Conservation (phyloP, 805 yeast species). For the Saturnispora sekii region DNA sequence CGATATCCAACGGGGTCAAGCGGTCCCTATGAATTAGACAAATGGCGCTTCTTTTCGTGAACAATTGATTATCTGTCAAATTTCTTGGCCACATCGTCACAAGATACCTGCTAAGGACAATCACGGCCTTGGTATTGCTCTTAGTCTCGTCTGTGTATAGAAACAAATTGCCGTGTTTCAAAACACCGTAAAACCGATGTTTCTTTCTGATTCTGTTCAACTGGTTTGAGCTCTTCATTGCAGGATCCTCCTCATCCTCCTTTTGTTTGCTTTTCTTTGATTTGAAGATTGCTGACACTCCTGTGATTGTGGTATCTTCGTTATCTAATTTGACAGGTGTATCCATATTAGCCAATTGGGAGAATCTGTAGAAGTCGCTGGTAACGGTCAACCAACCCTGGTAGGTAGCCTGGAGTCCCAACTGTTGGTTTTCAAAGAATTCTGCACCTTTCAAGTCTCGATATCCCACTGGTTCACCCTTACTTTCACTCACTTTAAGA, state of each 20-base stretch:
- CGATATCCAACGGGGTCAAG: slow-evolving; percentile 2
- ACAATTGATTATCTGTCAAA: slow-evolving; percentile 65
- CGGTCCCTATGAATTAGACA: slow-evolving; percentile 47
- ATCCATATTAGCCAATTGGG: slow-evolving; percentile 29
- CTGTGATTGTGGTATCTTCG: background rate
- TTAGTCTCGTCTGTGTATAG: slow-evolving; percentile 65
- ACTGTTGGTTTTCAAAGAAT: slow-evolving; percentile 46
- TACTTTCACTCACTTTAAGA: slow-evolving; percentile 18
- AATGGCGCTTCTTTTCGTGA: slow-evolving; percentile 71
- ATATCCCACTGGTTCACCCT: slow-evolving; percentile 23
- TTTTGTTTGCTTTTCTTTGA: slow-evolving; percentile 3
- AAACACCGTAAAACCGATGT: slow-evolving; percentile 57
- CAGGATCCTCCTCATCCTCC: slow-evolving; percentile 18
- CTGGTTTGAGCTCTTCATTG: slow-evolving; percentile 28
- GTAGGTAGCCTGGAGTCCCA: slow-evolving; percentile 55
- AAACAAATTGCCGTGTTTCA: slow-evolving; percentile 82
- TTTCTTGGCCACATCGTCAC: slow-evolving; percentile 81
- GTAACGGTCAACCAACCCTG: slow-evolving; percentile 84
- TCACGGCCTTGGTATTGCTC: slow-evolving; percentile 64
- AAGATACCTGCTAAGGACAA: slow-evolving; percentile 61
- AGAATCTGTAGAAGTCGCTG: slow-evolving; percentile 53
- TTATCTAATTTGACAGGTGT: slow-evolving; percentile 3
- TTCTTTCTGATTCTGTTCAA: slow-evolving; percentile 36
- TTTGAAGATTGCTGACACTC: slow-evolving; percentile 1
- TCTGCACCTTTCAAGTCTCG: slow-evolving; percentile 46